These are phyloP conservation scores for Suillus plorans DNA, from an alignment of 768 basidiomycete species.

Conservation along the genomic window DNA sequence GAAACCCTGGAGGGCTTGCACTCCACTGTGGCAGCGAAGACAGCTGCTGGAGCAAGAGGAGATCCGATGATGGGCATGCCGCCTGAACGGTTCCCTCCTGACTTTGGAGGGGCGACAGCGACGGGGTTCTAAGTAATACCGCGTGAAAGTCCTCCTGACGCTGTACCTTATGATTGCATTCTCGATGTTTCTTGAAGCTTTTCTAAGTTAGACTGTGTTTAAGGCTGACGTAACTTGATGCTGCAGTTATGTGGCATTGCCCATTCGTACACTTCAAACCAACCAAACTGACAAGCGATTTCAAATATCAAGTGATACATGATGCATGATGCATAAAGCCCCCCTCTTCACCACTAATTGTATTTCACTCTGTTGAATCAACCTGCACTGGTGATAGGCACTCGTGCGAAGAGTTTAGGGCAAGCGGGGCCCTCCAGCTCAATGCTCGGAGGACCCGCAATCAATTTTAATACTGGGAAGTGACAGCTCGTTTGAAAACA, in stretches of 20 bases:
- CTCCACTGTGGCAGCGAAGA: conserved; percentile 72
- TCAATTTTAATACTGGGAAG: no score
- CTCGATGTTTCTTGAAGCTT: background rate
- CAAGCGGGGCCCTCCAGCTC: no score
- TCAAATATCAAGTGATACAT: no score
- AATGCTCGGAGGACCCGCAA: no score
- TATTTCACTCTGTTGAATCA: no score
- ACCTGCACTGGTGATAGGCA: no score
- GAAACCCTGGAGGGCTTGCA: conserved; percentile 79
- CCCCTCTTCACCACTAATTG: no score
- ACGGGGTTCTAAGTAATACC: background rate
- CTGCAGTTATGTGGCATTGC: background rate
- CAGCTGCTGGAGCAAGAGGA: conserved; percentile 37
- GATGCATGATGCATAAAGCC: no score
- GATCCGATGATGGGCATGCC: conserved; percentile 35
- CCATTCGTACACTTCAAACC: background rate
- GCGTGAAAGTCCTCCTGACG: background rate
- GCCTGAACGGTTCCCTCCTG: conserved; percentile 30
- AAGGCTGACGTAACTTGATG: background rate
- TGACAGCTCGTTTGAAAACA: no score
- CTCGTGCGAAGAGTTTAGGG: no score
- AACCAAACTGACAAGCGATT: background rate
- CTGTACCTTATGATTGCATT: background rate
- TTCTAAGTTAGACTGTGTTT: background rate
- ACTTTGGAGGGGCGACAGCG: conserved; percentile 27